phyloP scores from a whole-genome alignment of 2,329 filamentous ascomycete genomes.

The Sporothrix dimorphospora region DNA sequence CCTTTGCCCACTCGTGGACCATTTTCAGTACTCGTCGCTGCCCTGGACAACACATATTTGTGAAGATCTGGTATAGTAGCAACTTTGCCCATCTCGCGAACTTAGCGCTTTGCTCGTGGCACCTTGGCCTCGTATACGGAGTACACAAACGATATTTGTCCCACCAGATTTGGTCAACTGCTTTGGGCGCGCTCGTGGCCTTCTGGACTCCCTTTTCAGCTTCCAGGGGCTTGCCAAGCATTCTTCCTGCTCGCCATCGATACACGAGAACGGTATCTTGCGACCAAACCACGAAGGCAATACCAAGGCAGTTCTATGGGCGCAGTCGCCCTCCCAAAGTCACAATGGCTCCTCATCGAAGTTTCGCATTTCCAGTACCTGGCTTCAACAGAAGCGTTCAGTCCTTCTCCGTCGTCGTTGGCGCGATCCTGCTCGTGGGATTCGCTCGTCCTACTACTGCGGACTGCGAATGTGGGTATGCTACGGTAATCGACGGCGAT shows the following conservation, averaged over 20 bases:
- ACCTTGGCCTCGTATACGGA: constrained; percentile 14
- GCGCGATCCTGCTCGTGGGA: constrained; percentile 33
- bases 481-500: constrained; percentile 48
- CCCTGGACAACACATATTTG: too few species aligned
- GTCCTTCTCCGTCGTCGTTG: constrained; percentile 17
- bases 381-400: background rate
- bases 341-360: constrained; percentile 9
- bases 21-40: background rate
- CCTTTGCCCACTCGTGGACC: too few species aligned
- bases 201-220: background rate
- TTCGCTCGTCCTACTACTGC: constrained; percentile 40
- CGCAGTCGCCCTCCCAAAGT: too few species aligned
- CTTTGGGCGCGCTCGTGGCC: background rate
- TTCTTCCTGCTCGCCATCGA: background rate
- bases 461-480: constrained; percentile 75
- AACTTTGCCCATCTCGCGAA: background rate
- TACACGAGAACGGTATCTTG: constrained; percentile 4
- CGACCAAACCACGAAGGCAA: background rate
- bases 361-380: background rate
- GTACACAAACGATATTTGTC: background rate
- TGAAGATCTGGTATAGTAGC: background rate
- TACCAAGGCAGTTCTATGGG: background rate
- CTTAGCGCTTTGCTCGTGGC: background rate
- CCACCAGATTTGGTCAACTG: background rate
- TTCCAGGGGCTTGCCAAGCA: background rate